phyloP scores from a whole-genome alignment of 2,329 filamentous ascomycete species.

The Diaporthe sp. region DNA sequence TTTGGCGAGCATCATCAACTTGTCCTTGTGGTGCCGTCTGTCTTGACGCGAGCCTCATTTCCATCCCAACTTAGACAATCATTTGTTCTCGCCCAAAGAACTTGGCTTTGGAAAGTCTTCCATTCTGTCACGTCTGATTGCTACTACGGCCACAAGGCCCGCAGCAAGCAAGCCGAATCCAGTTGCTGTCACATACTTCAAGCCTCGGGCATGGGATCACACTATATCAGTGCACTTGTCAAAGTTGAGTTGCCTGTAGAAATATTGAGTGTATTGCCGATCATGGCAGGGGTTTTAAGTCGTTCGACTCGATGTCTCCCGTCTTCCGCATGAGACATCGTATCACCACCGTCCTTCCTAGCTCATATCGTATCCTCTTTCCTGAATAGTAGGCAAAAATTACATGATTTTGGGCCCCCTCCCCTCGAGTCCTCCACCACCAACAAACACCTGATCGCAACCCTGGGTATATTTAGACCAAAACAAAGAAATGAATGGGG shows the following conservation, averaged over 20 bases:
- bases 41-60: neutral
- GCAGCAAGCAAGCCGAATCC: neutral
- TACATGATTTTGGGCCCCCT: conserved; percentile 46
- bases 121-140: neutral
- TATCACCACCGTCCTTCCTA: conserved; percentile 31
- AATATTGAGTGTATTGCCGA: conserved; percentile 35
- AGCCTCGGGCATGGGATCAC: neutral
- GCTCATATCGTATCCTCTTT: conserved; percentile 26
- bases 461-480: conserved; percentile 57
- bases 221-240: conserved; percentile 18
- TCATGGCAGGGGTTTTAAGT: conserved; percentile 24
- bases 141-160: neutral
- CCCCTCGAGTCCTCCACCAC: conserved; percentile 50
- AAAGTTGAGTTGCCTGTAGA: conserved; percentile 18
- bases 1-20: neutral
- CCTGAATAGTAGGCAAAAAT: conserved; percentile 42
- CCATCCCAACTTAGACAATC: neutral
- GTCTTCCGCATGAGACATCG: conserved; percentile 20
- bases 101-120: neutral
- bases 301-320: conserved; percentile 36
- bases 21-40: neutral
- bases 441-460: conserved; percentile 51
- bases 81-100: too few species aligned
- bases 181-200: neutral
- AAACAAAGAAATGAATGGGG: conserved; percentile 54